These are phyloP conservation scores for Fusarium fracticaudum DNA, from an alignment of 2,329 filamentous ascomycete genomes.

Conservation along the genomic window DNA sequence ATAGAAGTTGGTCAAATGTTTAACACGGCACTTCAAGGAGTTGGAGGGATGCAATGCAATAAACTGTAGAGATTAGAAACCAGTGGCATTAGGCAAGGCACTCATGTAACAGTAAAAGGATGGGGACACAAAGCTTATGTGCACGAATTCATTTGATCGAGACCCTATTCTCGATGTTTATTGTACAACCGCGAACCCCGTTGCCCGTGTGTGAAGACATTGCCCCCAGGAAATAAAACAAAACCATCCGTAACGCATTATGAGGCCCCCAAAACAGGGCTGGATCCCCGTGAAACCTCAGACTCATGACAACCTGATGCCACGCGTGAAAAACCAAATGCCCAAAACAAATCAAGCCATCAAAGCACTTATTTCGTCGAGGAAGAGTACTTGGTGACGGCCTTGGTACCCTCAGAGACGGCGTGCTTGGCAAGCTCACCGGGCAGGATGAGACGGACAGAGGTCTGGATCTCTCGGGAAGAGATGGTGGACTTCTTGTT, in stretches of 20 bases:
- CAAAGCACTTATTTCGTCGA: conserved; percentile 89
- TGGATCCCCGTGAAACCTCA: conserved; percentile 57
- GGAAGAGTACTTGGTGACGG: conserved; percentile 99
- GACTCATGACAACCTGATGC: conserved; percentile 68
- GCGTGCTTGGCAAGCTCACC: conserved; percentile 99
- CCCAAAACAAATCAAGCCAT: conserved; percentile 68
- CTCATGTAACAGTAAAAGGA: neutral
- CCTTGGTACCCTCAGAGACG: conserved; percentile 99
- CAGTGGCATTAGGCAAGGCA: neutral
- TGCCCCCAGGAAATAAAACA: conserved; percentile 72
- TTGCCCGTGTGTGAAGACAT: conserved; percentile 74
- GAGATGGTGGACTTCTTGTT: conserved; percentile 99
- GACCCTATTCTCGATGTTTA: conserved; percentile 72
- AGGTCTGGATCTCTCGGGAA: conserved; percentile 99
- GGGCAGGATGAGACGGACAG: conserved; percentile 95
- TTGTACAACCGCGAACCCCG: conserved; percentile 79
- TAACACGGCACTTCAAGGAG: neutral
- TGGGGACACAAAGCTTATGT: conserved; percentile 56
- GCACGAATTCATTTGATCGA: conserved; percentile 70
- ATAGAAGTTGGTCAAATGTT: conserved; percentile 39
- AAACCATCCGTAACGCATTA: conserved; percentile 81
- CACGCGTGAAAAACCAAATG: conserved; percentile 62
- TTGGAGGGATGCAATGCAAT: neutral
- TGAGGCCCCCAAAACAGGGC: conserved; percentile 59
- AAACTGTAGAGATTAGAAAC: neutral